phyloP scores from a whole-genome alignment of 768 basidiomycete genomes.

The Boletus fagicola region DNA sequence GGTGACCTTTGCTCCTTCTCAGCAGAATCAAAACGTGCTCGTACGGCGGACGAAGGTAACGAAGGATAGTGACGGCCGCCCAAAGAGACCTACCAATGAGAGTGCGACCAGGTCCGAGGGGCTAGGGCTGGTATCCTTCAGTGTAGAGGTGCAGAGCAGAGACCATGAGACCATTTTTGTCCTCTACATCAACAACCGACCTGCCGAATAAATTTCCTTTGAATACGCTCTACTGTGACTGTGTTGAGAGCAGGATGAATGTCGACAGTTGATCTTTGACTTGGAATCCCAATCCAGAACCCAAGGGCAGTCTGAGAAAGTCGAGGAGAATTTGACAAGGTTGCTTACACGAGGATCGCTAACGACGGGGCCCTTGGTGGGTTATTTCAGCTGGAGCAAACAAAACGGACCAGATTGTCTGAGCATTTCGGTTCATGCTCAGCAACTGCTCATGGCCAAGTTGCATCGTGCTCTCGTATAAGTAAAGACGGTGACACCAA shows the following conservation, averaged over 20 bases:
- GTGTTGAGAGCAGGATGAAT: background rate
- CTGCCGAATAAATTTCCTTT: background rate
- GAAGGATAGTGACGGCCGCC: too few species aligned
- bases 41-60: too few species aligned
- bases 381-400: background rate
- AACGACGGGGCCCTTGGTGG: too few species aligned
- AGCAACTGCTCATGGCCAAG: background rate
- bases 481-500: background rate
- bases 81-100: background rate
- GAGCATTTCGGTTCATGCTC: background rate
- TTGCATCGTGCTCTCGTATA: background rate
- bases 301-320: too few species aligned
- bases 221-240: background rate
- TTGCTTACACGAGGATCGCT: too few species aligned
- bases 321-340: too few species aligned
- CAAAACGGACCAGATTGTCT: background rate
- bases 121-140: background rate
- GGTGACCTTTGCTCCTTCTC: too few species aligned
- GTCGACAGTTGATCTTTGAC: background rate
- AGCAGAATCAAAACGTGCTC: too few species aligned
- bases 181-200: background rate
- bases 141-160: background rate
- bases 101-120: background rate
- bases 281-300: background rate
- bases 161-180: background rate